Evolutionary conservation across 148 eudicot genomes (phyloP).

Genomic region (Rhododendron vialii): DNA sequence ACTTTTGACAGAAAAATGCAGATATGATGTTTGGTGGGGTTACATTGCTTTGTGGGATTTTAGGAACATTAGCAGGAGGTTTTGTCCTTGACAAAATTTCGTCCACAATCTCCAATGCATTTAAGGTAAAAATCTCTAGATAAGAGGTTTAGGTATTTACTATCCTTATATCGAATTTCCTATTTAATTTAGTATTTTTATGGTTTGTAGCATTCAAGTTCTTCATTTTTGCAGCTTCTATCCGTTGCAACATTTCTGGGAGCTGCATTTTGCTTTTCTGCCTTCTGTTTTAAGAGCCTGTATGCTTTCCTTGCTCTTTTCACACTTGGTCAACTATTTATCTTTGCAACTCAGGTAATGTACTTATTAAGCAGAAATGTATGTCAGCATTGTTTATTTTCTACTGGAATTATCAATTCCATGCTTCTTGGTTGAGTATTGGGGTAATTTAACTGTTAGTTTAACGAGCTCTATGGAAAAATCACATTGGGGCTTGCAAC

Average conservation of each 20-base stretch:
- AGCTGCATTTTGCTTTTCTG: constrained; percentile 73
- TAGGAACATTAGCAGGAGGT: constrained; percentile 89
- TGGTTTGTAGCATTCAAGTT: constrained; percentile 7
- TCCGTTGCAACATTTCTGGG: constrained; percentile 70
- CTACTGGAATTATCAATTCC: background rate
- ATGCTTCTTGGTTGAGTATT: background rate
- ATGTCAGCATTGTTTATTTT: background rate
- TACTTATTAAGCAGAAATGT: background rate
- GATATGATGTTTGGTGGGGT: constrained; percentile 84
- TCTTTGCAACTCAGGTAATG: constrained; percentile 91
- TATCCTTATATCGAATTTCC: background rate
- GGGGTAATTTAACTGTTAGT: background rate
- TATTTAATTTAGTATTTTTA: background rate
- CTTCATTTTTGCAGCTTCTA: constrained; percentile 59
- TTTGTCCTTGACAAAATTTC: constrained; percentile 61
- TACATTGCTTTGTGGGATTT: constrained; percentile 73
- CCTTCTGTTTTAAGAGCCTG: constrained; percentile 71
- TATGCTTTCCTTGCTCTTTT: constrained; percentile 60
- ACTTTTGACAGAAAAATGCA: constrained; percentile 54
- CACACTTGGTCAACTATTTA: constrained; percentile 72
- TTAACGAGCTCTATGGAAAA: background rate
- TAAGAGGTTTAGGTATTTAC: background rate
- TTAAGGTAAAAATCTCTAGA: constrained; percentile 48
- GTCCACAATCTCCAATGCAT: constrained; percentile 82
- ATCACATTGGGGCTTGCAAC: background rate